Evolutionary conservation across 257 asterid species (phyloP), one percentile per base, ranked within the genome.

Genomic region (Solanum clarkiae): DNA sequence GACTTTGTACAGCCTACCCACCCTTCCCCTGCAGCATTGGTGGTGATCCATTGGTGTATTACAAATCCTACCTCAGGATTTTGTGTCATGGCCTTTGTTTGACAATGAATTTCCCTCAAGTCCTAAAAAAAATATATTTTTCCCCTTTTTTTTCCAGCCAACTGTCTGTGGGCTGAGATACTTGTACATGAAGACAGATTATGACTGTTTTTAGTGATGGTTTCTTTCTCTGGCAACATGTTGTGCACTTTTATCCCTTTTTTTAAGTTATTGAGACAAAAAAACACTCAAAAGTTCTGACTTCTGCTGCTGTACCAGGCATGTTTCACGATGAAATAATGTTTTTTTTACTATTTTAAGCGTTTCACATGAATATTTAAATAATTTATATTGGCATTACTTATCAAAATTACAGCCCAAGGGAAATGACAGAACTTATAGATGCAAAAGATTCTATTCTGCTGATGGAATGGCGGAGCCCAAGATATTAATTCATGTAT

Each of bases 11-110:
- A 79, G 60, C 65, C 22, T 26, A 16, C 49, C 82, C 10, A 65
- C 71, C 71, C 60, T 77, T 53, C 65, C 40, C 40, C 83, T 53
- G 63, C 17, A 77, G 82, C 82, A 79, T 51, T 79, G 82, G n/a
- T 53, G 63, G n/a, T 51, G 60, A 66, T 32, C 40, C 60, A 71
- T 72, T 65, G 75, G 82, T 59, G 83, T 80, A 62, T 72, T 87
- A n/a, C 32, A 45, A 84, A 83, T 75, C 82, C 81, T 55, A 60
- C 81, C 65, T 29, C 83, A 85, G 88, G 84, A 49, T 71, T 85
- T 69, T 75, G 59, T 36, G 80, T 40, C 79, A 15, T 71, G 80
- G 70, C 83, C 59, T 80, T 65, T 12, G 36, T 18, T 59, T 77
- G 49, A 26, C 82, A 69, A 85, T 84, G 70, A 32, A 62, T 74